phyloP scores from a whole-genome alignment of 306 rosid species.

The Calophaca sinica region DNA sequence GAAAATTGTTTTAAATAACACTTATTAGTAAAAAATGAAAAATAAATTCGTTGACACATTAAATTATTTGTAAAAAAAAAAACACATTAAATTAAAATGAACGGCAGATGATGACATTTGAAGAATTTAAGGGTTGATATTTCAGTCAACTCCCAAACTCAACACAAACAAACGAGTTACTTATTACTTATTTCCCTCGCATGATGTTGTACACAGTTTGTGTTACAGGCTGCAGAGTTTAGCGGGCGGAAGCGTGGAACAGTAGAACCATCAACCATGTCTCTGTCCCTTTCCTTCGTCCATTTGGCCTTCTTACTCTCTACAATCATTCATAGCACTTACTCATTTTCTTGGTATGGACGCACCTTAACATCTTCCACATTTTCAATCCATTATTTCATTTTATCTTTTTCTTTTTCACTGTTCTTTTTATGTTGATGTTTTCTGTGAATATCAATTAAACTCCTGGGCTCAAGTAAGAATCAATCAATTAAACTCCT shows the following conservation, averaged over 20 bases:
- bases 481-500: too few species aligned
- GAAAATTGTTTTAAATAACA: too few species aligned
- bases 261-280: conserved; percentile 17
- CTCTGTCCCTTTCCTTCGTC: conserved; percentile 37
- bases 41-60: neutral
- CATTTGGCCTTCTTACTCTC: conserved; percentile 41
- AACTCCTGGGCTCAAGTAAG: neutral
- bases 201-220: neutral
- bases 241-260: neutral
- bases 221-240: conserved; percentile 15
- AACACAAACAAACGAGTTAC: neutral
- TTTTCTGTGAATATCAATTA: conserved; percentile 22
- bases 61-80: too few species aligned
- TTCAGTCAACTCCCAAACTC: neutral
- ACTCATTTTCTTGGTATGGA: conserved; percentile 53
- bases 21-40: too few species aligned
- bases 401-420: neutral
- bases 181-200: conserved; percentile 20
- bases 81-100: neutral
- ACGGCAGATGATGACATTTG: conserved; percentile 19
- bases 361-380: conserved; percentile 3
- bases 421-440: neutral
- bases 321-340: neutral
- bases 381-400: neutral
- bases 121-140: conserved; percentile 31